Conservation (phyloP, 352 stramenopile genomes). For the Blastocystis sp. region DNA sequence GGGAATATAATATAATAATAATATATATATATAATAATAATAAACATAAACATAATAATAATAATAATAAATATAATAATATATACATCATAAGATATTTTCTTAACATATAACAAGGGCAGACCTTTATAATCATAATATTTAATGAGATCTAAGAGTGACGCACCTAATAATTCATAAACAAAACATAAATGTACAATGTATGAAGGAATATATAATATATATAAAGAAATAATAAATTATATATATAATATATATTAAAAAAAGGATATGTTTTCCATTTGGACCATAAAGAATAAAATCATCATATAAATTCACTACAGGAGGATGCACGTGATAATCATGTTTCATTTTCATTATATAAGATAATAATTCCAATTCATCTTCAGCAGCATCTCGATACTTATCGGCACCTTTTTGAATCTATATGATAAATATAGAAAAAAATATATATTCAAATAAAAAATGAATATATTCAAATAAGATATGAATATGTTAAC, state of each 20-base stretch:
- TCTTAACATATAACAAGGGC: slow-evolving; percentile 66
- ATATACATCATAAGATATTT: slow-evolving; percentile 20
- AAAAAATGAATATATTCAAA: no score
- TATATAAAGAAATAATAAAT: no score
- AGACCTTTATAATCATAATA: slow-evolving; percentile 92
- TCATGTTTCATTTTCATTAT: slow-evolving; percentile 27
- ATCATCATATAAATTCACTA: slow-evolving; percentile 65
- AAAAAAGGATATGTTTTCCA: slow-evolving; percentile 64
- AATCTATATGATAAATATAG: slow-evolving; percentile 58
- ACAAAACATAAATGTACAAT: slow-evolving; percentile 94
- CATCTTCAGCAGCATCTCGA: slow-evolving; percentile 85
- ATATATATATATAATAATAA: no score
- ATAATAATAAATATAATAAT: neutral
- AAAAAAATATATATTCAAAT: no score
- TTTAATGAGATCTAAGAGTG: slow-evolving; percentile 93
- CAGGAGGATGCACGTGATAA: slow-evolving; percentile 40
- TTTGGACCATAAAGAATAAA: slow-evolving; percentile 88
- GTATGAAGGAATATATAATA: no score
- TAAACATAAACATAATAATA: no score
- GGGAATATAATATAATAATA: slow-evolving; percentile 67
- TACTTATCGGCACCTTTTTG: slow-evolving; percentile 93
- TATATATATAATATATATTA: slow-evolving; percentile 27
- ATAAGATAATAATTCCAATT: slow-evolving; percentile 44
- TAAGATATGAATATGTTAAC: slow-evolving; percentile 29
- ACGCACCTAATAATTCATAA: slow-evolving; percentile 93